These are phyloP conservation scores for Skeletonema grethae DNA, from an alignment of 108 stramenopile species.

Conservation along the genomic window DNA sequence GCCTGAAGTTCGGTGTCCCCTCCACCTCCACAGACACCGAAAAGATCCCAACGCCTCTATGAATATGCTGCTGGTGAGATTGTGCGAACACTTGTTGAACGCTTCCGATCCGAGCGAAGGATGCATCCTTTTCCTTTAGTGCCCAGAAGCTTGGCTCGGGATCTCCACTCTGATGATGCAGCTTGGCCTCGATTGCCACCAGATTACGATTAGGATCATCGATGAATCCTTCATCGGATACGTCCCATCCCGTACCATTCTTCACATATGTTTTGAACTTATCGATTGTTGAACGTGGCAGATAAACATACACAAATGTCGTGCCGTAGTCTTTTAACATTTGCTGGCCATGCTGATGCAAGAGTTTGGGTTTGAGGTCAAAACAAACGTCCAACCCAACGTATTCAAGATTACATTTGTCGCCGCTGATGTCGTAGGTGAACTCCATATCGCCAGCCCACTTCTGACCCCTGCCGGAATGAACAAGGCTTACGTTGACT, in stretches of 20 bases:
- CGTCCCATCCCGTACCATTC: background rate
- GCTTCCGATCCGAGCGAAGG: background rate
- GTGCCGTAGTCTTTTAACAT: background rate
- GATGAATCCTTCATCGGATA: background rate
- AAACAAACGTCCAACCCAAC: background rate
- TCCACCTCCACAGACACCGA: background rate
- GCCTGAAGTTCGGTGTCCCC: background rate
- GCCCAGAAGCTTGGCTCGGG: background rate
- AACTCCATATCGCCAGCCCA: background rate
- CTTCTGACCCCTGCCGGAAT: background rate
- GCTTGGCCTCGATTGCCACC: background rate
- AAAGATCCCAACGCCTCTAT: constrained; percentile 2
- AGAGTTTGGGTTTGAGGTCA: background rate
- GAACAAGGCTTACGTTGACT: background rate
- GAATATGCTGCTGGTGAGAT: background rate
- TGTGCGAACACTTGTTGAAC: background rate
- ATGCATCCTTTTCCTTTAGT: background rate
- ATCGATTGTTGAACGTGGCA: background rate
- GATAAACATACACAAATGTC: background rate
- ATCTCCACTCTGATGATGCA: background rate
- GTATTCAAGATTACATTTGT: background rate
- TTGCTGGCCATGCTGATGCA: background rate
- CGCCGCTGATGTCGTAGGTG: background rate
- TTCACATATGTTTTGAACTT: background rate
- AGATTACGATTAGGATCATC: constrained; percentile 1